Evolutionary conservation across 352 stramenopile genomes (phyloP).

Genomic region (Phytophthora hibernalis): DNA sequence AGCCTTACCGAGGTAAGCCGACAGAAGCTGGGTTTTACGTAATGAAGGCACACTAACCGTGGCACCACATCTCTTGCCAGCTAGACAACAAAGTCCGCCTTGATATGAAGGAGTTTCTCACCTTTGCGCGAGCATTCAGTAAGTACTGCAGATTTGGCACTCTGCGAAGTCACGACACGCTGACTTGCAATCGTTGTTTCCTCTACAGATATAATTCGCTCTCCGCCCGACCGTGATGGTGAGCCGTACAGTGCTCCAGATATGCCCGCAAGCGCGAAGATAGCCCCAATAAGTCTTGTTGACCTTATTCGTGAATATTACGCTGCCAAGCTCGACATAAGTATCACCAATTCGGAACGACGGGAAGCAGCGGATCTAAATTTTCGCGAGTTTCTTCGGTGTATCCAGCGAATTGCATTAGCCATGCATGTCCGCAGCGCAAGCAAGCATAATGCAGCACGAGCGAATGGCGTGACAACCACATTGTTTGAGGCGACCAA

Average conservation of each 20-base stretch:
- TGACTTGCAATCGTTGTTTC: conserved; percentile 8
- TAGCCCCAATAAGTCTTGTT: conserved; percentile 65
- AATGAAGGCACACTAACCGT: background rate
- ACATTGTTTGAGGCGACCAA: conserved; percentile 66
- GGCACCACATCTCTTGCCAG: conserved; percentile 19
- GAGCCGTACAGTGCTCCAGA: conserved; percentile 53
- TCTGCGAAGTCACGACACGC: background rate
- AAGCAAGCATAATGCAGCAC: conserved; percentile 14
- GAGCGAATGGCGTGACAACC: conserved; percentile 47
- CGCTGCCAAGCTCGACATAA: conserved; percentile 76
- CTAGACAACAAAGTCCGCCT: conserved; percentile 60
- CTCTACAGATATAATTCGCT: conserved; percentile 54
- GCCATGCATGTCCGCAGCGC: conserved; percentile 61
- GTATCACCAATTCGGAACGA: conserved; percentile 56
- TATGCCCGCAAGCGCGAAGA: conserved; percentile 34
- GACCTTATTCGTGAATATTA: conserved; percentile 79
- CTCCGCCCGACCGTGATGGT: conserved; percentile 54
- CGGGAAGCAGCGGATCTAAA: conserved; percentile 64
- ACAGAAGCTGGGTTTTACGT: too few relatives aligned
- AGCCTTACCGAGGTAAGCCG: conserved; percentile 56
- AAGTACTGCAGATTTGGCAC: conserved; percentile 15
- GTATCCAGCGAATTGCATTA: conserved; percentile 69
- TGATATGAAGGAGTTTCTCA: conserved; percentile 72
- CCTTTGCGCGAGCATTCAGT: conserved; percentile 77
- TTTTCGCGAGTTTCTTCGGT: conserved; percentile 80